Evolutionary conservation across 139 green algal genomes (phyloP), one percentile per base, ranked within the genome.

Genomic region (Chlamydomonas urium): DNA sequence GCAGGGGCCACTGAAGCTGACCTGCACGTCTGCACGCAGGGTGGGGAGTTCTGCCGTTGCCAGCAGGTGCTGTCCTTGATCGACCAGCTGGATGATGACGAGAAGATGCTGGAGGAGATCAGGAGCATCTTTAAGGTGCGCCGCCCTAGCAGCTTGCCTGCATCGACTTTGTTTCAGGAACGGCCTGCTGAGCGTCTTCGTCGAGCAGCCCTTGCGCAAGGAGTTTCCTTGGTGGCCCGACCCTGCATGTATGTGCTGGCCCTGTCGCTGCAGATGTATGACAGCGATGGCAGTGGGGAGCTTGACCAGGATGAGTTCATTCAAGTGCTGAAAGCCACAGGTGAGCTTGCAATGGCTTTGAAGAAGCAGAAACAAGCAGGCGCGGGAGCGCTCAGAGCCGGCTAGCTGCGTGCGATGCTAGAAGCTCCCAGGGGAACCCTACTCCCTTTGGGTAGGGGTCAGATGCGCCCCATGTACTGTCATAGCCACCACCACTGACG

Each of bases 301-400:
- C 53, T 63, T 14, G 53, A 63, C 53, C 24, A 33, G 53, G 53
- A 63, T 5, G 53, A 63, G 29, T 63, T 63, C 26, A 63, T 63
- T 26, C n/a, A 63, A 26, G 6, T 63, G 53, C 53, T 63, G 6
- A 14, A 63, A 26, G 29, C 53, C 26, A 21, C 53, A 36, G 53
- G 53, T 63, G 45, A 26, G 45, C 45, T 26, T 56, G 17, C 21
- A 26, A 56, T 56, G 45, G 17, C 45, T 56, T 56, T 26, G 21
- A 56, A 26, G 45, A 21, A 56, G 21, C 21, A n/a, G n/a, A n/a
- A n/a, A n/a, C n/a, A n/a, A n/a, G n/a, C n/a, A n/a, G n/a, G n/a
- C n/a, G n/a, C n/a, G n/a, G n/a, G n/a, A n/a, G n/a, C n/a, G n/a
- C n/a, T n/a, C n/a, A n/a, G n/a, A n/a, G n/a, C n/a, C n/a, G n/a